A percentile compares a stretch with the other conserved stretches of the same genome.
These are phyloP conservation scores for Sugiyamaella novakii DNA, from an alignment of 1,139 yeast species.

Conservation along the genomic window DNA sequence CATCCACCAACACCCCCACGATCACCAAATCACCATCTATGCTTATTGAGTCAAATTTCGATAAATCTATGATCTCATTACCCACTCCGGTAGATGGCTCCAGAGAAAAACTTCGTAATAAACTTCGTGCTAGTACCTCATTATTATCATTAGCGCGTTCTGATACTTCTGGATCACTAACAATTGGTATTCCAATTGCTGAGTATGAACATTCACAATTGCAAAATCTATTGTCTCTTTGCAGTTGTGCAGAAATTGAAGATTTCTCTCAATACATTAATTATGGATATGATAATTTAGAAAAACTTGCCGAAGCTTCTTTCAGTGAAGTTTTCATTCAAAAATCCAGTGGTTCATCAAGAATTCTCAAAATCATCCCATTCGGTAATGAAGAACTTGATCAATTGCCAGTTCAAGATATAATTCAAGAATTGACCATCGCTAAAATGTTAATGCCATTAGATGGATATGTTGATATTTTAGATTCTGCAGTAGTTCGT, in stretches of 20 bases:
- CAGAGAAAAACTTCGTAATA: constrained; percentile 55
- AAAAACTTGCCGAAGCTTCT: constrained; percentile 51
- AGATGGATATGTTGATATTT: constrained; percentile 49
- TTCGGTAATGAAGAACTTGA: constrained; percentile 50
- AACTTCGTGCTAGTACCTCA: constrained; percentile 56
- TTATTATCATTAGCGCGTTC: constrained; percentile 46
- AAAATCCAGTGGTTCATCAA: constrained; percentile 21
- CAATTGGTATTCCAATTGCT: constrained; percentile 40
- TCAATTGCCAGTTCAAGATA: constrained; percentile 49
- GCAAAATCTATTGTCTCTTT: constrained; percentile 43
- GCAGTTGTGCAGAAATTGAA: constrained; percentile 39
- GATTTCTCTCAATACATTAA: constrained; percentile 39
- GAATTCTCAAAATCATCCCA: constrained; percentile 53
- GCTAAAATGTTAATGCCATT: constrained; percentile 44
- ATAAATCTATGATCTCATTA: constrained; percentile 52
- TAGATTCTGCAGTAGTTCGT: constrained; percentile 49
- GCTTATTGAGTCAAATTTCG: constrained; percentile 21
- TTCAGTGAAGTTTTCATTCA: constrained; percentile 50
- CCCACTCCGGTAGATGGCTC: constrained; percentile 60
- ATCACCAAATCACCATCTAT: constrained; percentile 21
- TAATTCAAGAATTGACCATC: constrained; percentile 52
- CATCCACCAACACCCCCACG: constrained; percentile 17
- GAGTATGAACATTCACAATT: constrained; percentile 38
- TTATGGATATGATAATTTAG: constrained; percentile 29
- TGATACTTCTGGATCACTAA: constrained; percentile 31